These are phyloP conservation scores for Torulaspora quercuum DNA, from an alignment of 805 yeast species.

Conservation along the genomic window DNA sequence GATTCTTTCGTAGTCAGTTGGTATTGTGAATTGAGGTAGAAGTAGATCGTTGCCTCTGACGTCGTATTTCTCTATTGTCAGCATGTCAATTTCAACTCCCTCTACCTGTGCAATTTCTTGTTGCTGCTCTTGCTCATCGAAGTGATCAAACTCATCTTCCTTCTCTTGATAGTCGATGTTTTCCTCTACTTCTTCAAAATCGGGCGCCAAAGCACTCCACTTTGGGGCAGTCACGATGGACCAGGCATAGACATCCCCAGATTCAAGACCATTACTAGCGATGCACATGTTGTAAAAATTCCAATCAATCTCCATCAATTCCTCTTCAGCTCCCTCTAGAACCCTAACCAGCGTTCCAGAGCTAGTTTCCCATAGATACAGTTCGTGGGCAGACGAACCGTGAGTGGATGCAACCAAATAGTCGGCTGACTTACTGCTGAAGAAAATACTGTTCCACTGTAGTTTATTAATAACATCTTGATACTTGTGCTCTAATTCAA, in stretches of 20 bases:
- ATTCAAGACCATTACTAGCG: slow-evolving; percentile 80
- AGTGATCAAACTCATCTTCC: slow-evolving; percentile 88
- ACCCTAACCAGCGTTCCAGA: slow-evolving; percentile 87
- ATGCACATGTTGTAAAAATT: slow-evolving; percentile 69
- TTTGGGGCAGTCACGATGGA: slow-evolving; percentile 77
- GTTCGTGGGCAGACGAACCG: slow-evolving; percentile 77
- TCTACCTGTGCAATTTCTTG: slow-evolving; percentile 63
- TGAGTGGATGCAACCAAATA: slow-evolving; percentile 85
- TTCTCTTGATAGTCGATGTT: slow-evolving; percentile 81
- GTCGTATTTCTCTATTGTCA: slow-evolving; percentile 59
- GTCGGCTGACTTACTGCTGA: slow-evolving; percentile 71
- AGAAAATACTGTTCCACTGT: slow-evolving; percentile 81
- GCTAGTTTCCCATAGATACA: slow-evolving; percentile 88
- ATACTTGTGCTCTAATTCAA: slow-evolving; percentile 74
- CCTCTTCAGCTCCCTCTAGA: slow-evolving; percentile 83
- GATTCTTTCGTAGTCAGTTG: slow-evolving; percentile 41
- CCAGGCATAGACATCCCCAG: slow-evolving; percentile 83
- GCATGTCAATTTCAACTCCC: slow-evolving; percentile 58
- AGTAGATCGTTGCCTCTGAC: slow-evolving; percentile 65
- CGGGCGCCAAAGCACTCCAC: slow-evolving; percentile 97
- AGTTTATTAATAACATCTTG: slow-evolving; percentile 86
- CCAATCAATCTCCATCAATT: slow-evolving; percentile 83
- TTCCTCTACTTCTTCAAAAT: slow-evolving; percentile 90
- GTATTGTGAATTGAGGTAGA: slow-evolving; percentile 56
- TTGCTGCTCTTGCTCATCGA: slow-evolving; percentile 60